These are phyloP conservation scores for Ophiobolus disseminans DNA, from an alignment of 2,329 filamentous ascomycete genomes.

Conservation along the genomic window DNA sequence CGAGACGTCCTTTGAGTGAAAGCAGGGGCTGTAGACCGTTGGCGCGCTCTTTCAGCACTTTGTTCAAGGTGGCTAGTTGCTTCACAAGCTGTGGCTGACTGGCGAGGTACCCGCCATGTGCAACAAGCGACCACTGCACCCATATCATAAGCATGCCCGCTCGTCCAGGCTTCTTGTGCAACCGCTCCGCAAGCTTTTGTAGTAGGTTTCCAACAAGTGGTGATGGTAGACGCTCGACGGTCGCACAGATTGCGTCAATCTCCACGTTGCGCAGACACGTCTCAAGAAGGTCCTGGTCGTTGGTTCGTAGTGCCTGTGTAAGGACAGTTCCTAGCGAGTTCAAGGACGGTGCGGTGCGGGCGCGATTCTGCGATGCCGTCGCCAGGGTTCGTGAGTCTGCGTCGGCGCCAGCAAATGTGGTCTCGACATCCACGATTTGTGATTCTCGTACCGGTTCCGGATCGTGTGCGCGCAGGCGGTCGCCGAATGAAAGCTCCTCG, in stretches of 20 bases:
- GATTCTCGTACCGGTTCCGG: slow-evolving; percentile 33
- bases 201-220: slow-evolving; percentile 80
- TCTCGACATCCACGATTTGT: slow-evolving; percentile 74
- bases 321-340: slow-evolving; percentile 91
- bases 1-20: slow-evolving; percentile 90
- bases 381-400: slow-evolving; percentile 55
- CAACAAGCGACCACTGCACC: slow-evolving; percentile 93
- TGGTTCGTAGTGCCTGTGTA: slow-evolving; percentile 88
- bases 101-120: slow-evolving; percentile 89
- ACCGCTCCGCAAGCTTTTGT: slow-evolving; percentile 81
- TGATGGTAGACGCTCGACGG: slow-evolving; percentile 89
- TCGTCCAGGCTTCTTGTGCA: slow-evolving; percentile 85
- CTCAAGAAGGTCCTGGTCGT: slow-evolving; percentile 88
- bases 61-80: slow-evolving; percentile 78
- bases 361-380: slow-evolving; percentile 52
- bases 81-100: slow-evolving; percentile 83
- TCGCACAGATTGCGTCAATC: slow-evolving; percentile 78
- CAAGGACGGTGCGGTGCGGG: slow-evolving; percentile 62
- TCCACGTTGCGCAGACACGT: slow-evolving; percentile 87
- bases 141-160: slow-evolving; percentile 91
- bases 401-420: slow-evolving; percentile 56
- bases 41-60: slow-evolving; percentile 85
- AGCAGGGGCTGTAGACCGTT: slow-evolving; percentile 82
- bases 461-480: slow-evolving; percentile 75
- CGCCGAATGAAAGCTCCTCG: slow-evolving; percentile 80